Conservation (phyloP, 2,329 filamentous ascomycete species). For the Paecilomyces sp. region DNA sequence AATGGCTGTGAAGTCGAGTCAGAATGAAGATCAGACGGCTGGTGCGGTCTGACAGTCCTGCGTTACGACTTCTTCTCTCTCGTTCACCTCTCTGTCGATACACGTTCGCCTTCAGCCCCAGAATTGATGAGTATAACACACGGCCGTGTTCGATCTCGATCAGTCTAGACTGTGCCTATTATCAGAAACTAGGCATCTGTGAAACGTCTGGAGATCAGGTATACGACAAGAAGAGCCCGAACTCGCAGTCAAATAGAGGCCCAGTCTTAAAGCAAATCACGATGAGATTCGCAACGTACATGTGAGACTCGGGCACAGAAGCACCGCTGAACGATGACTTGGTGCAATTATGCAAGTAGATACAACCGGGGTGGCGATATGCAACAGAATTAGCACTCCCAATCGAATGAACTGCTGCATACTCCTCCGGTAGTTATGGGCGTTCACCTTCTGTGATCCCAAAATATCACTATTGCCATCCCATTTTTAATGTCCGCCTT, state of each 20-base stretch:
- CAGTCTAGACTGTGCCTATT: neutral
- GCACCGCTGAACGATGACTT: neutral
- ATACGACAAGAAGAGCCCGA: neutral
- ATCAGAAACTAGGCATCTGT: neutral
- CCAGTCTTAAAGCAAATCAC: neutral
- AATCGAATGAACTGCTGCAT: neutral
- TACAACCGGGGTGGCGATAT: neutral
- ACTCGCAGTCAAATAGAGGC: neutral
- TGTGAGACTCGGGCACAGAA: neutral
- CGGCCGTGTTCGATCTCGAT: neutral
- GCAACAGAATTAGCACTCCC: neutral
- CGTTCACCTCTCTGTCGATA: neutral
- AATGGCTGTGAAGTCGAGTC: neutral
- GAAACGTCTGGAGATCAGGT: neutral
- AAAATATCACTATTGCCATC: neutral
- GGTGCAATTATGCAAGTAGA: neutral
- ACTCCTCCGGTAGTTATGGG: neutral
- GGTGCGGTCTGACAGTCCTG: neutral
- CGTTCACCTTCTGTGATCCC: neutral
- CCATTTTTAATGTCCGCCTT: neutral
- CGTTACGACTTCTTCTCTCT: neutral
- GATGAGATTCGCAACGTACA: neutral
- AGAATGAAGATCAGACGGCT: neutral
- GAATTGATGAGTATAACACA: neutral
- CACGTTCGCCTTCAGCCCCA: neutral